phyloP scores from a whole-genome alignment of 2,329 filamentous ascomycete genomes.

The Arthroderma sp. region DNA sequence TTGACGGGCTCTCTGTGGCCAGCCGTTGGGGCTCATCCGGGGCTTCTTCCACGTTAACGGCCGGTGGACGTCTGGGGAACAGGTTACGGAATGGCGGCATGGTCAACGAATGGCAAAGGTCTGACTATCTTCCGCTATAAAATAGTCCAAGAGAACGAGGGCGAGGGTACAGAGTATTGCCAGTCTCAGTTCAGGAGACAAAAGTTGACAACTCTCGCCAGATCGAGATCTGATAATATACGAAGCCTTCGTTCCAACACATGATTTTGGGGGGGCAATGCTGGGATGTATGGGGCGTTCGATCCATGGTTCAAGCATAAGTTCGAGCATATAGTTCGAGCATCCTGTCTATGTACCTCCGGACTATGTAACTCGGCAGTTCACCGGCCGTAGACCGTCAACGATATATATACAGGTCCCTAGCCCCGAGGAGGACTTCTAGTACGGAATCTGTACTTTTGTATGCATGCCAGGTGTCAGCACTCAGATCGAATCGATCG shows the following conservation, averaged over 20 bases:
- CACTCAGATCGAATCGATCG: neutral
- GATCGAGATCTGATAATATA: neutral
- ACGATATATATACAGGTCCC: too few relatives aligned
- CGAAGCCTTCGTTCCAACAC: neutral
- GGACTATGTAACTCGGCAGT: too few relatives aligned
- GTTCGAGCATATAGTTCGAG: too few relatives aligned
- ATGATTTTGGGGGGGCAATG: neutral
- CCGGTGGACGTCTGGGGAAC: slow-evolving; percentile 45
- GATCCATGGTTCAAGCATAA: neutral
- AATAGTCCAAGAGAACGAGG: too few relatives aligned
- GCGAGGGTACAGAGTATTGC: too few relatives aligned
- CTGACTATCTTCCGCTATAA: too few relatives aligned
- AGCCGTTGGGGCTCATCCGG: slow-evolving; percentile 16
- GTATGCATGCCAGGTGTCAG: neutral
- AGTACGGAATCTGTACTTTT: too few relatives aligned
- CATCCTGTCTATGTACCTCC: too few relatives aligned
- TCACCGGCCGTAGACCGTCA: too few relatives aligned
- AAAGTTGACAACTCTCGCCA: neutral
- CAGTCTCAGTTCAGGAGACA: neutral
- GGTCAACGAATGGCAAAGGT: slow-evolving; percentile 18
- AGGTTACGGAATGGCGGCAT: slow-evolving; percentile 64
- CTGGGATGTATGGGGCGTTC: neutral
- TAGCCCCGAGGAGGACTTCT: neutral
- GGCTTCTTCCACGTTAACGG: slow-evolving; percentile 20
- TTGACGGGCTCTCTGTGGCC: slow-evolving; percentile 44